These are phyloP conservation scores for Penstemon newberryi DNA, from an alignment of 257 asterid species.

Conservation along the genomic window DNA sequence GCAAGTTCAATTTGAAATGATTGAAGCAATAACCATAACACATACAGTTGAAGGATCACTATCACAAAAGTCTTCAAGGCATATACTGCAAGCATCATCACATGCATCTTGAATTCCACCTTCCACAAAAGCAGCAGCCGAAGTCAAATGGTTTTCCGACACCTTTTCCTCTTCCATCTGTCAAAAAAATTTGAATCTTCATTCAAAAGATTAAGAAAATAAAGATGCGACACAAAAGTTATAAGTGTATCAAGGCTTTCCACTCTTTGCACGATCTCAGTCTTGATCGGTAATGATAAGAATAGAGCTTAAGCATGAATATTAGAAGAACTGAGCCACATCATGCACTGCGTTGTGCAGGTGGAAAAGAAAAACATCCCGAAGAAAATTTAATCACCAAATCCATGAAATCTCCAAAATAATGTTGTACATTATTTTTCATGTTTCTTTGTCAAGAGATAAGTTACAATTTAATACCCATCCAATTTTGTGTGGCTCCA, in stretches of 20 bases:
- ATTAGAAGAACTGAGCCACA: background rate
- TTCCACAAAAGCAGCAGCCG: conserved; percentile 90
- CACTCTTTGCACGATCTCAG: conserved; percentile 1
- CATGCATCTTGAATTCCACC: conserved; percentile 95
- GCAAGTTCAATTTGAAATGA: conserved; percentile 8
- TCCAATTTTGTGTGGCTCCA: no score
- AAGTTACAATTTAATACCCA: no score
- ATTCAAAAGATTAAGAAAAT: conserved; percentile 1
- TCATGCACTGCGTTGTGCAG: background rate
- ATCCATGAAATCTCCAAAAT: background rate
- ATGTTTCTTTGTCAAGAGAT: no score
- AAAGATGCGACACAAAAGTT: background rate
- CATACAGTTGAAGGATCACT: conserved; percentile 82
- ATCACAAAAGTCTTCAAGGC: conserved; percentile 79
- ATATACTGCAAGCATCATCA: conserved; percentile 91
- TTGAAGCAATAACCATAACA: conserved; percentile 6
- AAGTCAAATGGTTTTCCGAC: conserved; percentile 60
- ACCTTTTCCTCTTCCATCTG: conserved; percentile 78
- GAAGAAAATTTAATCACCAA: background rate
- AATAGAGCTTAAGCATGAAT: background rate
- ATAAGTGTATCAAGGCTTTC: background rate
- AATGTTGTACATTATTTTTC: no score
- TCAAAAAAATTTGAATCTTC: conserved; percentile 16
- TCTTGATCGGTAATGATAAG: background rate
- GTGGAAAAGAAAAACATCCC: background rate